Conservation (phyloP, 192 early-diverging fungal genomes). For the Helicostylum pulchrum region DNA sequence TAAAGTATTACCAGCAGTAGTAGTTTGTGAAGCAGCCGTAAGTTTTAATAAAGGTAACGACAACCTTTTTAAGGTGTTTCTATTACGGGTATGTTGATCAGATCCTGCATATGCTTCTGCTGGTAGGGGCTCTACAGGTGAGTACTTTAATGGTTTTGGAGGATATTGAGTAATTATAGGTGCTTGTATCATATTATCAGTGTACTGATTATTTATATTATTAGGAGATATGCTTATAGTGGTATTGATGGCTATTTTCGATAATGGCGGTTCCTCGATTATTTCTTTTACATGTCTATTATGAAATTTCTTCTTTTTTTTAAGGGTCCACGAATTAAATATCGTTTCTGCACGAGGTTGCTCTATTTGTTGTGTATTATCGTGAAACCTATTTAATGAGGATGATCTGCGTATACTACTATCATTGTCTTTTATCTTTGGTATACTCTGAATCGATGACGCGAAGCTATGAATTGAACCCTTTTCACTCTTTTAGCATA, state of each 20-base stretch:
- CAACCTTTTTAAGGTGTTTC: conserved; percentile 2
- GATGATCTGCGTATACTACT: no score
- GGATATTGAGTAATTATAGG: conserved; percentile 36
- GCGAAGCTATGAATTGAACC: no score
- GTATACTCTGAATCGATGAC: no score
- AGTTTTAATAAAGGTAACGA: conserved; percentile 8
- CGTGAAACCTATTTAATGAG: no score
- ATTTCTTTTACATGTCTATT: not conserved
- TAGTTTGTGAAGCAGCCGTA: not conserved
- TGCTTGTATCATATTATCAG: conserved; percentile 21
- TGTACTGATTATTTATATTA: conserved; percentile 12
- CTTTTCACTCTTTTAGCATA: no score
- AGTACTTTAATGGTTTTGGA: conserved; percentile 30
- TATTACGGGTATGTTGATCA: not conserved
- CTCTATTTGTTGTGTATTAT: not conserved
- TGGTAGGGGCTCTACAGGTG: conserved; percentile 27
- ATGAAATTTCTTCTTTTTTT: conserved; percentile 11
- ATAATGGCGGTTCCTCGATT: not conserved
- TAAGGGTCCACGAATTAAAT: conserved; percentile 6
- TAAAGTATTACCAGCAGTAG: not conserved
- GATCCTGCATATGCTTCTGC: not conserved
- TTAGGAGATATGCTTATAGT: conserved; percentile 23
- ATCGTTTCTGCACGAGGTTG: not conserved
- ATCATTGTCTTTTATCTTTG: no score
- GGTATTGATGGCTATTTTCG: conserved; percentile 30